Evolutionary conservation across 1,139 yeast species (phyloP).

Genomic region (Candida sanyaensis): DNA sequence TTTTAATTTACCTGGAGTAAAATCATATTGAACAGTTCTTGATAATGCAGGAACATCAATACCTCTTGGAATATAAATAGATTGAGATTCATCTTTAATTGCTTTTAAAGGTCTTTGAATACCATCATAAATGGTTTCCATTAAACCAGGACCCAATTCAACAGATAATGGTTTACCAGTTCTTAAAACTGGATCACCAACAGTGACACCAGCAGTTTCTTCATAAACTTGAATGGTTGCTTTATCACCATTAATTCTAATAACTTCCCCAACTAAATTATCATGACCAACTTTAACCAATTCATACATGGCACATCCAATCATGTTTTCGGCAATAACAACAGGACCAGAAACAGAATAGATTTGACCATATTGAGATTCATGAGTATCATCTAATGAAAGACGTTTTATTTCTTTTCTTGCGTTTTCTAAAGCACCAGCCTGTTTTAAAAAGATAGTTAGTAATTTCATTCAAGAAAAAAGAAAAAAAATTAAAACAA

Average conservation of each 20-base stretch:
- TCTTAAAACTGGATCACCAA: constrained; percentile 97
- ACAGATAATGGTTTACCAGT: constrained; percentile 98
- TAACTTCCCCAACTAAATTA: constrained; percentile 95
- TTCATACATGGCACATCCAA: constrained; percentile 99
- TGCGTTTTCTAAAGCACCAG: constrained; percentile 97
- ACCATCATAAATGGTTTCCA: constrained; percentile 99
- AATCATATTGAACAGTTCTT: constrained; percentile 81
- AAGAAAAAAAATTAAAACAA: too few species aligned
- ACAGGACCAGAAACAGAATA: constrained; percentile 98
- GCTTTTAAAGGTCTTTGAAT: constrained; percentile 97
- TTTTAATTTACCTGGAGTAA: constrained; percentile 73
- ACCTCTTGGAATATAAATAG: constrained; percentile 98
- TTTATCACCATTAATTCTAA: constrained; percentile 93
- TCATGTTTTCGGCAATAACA: constrained; percentile 96
- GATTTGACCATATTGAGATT: constrained; percentile 82
- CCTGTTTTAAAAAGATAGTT: too few species aligned
- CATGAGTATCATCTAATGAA: constrained; percentile 73
- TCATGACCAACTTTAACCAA: constrained; percentile 97
- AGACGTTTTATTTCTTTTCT: constrained; percentile 90
- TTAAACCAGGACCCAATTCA: constrained; percentile 97
- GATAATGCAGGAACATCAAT: constrained; percentile 92
- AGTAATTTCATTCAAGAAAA: not conserved
- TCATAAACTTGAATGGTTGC: constrained; percentile 98
- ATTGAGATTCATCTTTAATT: constrained; percentile 80
- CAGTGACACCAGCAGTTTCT: constrained; percentile 98